phyloP scores from a whole-genome alignment of 371 early-diverging fungal genomes.

The Haplosporangium sp. region DNA sequence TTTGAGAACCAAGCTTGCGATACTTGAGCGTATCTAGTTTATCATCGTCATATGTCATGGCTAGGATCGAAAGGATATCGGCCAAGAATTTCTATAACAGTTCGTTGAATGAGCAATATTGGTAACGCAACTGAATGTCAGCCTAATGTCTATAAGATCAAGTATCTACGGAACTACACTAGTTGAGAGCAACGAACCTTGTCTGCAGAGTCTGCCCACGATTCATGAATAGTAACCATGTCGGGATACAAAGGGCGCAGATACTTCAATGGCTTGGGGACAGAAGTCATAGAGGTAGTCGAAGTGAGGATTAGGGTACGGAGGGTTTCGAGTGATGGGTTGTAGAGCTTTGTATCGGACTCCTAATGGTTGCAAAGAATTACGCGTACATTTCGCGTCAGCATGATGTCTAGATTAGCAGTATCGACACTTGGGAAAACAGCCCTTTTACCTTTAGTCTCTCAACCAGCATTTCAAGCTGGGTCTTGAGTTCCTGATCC shows the following conservation, averaged over 20 bases:
- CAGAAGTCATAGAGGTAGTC: constrained; percentile 97
- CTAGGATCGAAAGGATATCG: constrained; percentile 95
- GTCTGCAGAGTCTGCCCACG: constrained; percentile 81
- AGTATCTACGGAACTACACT: not conserved
- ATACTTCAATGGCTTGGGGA: constrained; percentile 98
- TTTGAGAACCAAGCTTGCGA: constrained; percentile 84
- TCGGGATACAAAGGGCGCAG: constrained; percentile 87
- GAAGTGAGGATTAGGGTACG: constrained; percentile 92
- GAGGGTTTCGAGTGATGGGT: constrained; percentile 88
- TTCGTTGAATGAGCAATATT: not conserved
- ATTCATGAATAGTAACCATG: constrained; percentile 76
- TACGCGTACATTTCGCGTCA: constrained; percentile 24
- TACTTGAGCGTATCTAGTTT: constrained; percentile 88
- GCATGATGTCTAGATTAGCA: not conserved
- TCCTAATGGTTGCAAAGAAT: constrained; percentile 62
- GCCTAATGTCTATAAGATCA: not conserved
- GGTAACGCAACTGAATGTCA: not conserved
- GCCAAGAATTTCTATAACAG: constrained; percentile 77
- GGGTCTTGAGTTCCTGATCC: constrained; percentile 91
- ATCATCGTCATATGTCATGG: constrained; percentile 95
- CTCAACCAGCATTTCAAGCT: constrained; percentile 94
- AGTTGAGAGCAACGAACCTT: constrained; percentile 62
- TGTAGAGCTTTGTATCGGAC: constrained; percentile 77
- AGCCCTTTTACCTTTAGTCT: constrained; percentile 76
- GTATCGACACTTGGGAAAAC: not conserved